Evolutionary conservation across 768 basidiomycete species (phyloP).

Genomic region (Collybia sp.): DNA sequence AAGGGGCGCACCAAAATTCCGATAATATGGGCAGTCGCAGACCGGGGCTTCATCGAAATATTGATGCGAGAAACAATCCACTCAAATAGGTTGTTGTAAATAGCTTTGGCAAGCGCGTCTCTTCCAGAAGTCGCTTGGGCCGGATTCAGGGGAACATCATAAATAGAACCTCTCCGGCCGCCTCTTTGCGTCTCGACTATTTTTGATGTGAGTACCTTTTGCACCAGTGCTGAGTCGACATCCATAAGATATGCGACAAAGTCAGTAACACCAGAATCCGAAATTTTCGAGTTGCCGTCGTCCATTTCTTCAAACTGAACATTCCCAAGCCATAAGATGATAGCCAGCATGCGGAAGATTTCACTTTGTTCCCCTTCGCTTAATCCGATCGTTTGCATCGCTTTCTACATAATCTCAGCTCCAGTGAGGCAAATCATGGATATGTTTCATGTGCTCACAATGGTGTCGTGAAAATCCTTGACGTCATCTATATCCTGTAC

Average conservation of each 20-base stretch:
- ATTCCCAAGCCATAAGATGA: constrained; percentile 94
- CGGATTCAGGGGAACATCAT: constrained; percentile 93
- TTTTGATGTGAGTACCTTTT: constrained; percentile 81
- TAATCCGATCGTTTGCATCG: constrained; percentile 94
- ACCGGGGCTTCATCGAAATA: constrained; percentile 89
- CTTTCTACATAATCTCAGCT: constrained; percentile 48
- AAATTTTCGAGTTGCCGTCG: constrained; percentile 79
- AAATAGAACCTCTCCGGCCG: constrained; percentile 91
- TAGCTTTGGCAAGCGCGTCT: constrained; percentile 91
- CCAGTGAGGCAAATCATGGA: background rate
- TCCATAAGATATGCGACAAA: constrained; percentile 96
- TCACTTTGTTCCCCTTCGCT: constrained; percentile 79
- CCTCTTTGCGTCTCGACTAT: constrained; percentile 92
- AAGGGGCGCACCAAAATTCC: constrained; percentile 72
- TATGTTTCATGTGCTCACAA: constrained; percentile 45
- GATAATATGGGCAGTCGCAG: constrained; percentile 72
- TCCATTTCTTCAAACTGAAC: constrained; percentile 86
- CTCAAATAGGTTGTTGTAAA: constrained; percentile 98
- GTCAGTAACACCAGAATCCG: constrained; percentile 87
- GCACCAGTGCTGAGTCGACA: constrained; percentile 69
- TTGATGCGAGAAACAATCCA: constrained; percentile 99
- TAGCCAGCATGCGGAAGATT: constrained; percentile 90
- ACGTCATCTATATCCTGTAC: constrained; percentile 90
- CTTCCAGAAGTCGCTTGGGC: constrained; percentile 86
- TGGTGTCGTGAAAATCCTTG: constrained; percentile 83